Base-by-base conservation (phyloP, 2,329 filamentous ascomycete genomes). In the Ustilaginoidea virens region DNA sequence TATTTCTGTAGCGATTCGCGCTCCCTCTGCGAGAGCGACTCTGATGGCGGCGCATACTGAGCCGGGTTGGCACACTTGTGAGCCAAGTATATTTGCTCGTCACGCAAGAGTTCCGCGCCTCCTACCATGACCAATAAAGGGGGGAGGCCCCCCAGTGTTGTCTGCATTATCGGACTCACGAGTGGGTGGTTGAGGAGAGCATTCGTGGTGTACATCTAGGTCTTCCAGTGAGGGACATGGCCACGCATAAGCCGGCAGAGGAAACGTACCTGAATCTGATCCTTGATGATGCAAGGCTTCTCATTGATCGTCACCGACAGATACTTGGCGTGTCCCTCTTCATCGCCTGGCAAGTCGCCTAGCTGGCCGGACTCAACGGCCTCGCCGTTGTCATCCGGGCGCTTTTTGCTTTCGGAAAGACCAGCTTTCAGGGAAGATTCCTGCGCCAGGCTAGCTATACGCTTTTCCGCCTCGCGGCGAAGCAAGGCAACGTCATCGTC, bases 31-130 rank as follows among this genome's bases (percentile, higher is more conserved):
- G 75, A 63, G 35, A 90, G 57, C 24, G 71, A 62, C 0, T 61
- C 60, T 21, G 78, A 65, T 1, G 68, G 63, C 0, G 81, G 80
- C 1, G 78, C 68, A 42, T 92, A 96, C 34, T 71, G 69, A 15
- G 65, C 49, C 0, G 90, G 90, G 39, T 92, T 74, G 9, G 90
- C 86, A 23, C 82, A 86, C 53, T 96, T 96, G 52, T 98, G 90
- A 0, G 87, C 90, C 10, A 96, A 46, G 38, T 92, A 94, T 29
- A 96, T 81, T 47, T 96, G 90, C 52, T 98, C 90, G 43, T 98
- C 90, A 9, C 83, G 73, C 12, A 98, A 63, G 28, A 92, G 66
- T 49, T 98, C 90, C 1, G 80, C 86, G 5, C 87, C 86, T 4
- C 87, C 90, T 1, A 78, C 76, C 47, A 93, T 72, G 24, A 98